Evolutionary conservation across 176 grass and related monocot genomes (phyloP).

Genomic region (Aegilops speltoides): DNA sequence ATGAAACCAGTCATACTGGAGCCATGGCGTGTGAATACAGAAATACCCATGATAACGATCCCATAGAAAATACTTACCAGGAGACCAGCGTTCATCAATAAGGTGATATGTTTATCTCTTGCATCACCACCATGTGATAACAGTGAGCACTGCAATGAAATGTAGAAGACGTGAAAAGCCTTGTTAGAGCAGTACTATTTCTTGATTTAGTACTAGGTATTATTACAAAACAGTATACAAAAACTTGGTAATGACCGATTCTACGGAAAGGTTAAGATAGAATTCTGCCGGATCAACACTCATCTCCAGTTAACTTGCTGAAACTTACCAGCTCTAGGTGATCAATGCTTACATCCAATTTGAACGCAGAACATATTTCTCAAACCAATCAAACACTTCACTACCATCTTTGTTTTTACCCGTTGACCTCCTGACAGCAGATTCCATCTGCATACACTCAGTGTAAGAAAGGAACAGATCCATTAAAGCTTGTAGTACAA

Average conservation of each 20-base stretch:
- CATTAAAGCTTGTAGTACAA: background rate
- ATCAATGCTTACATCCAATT: conserved; percentile 75
- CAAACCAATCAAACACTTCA: conserved; percentile 86
- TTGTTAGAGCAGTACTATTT: background rate
- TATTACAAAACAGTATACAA: conserved; percentile 2
- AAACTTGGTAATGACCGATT: background rate
- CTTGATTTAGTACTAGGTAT: background rate
- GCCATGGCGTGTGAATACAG: background rate
- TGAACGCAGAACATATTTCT: conserved; percentile 67
- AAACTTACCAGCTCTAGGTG: conserved; percentile 65
- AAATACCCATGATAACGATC: background rate
- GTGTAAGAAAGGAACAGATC: background rate
- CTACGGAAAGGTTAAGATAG: background rate
- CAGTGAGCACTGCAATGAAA: conserved; percentile 64
- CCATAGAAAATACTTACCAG: conserved; percentile 52
- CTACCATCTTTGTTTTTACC: conserved; percentile 40
- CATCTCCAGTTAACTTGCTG: background rate
- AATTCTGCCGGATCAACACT: conserved; percentile 7
- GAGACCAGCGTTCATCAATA: conserved; percentile 79
- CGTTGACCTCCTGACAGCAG: conserved; percentile 51
- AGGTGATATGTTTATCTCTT: conserved; percentile 70
- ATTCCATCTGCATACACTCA: conserved; percentile 46
- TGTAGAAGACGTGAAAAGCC: background rate
- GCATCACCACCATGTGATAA: conserved; percentile 70
- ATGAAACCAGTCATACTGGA: background rate